Evolutionary conservation across 441 rosid genomes (phyloP), one percentile per base, ranked within the genome.

Genomic region (Arabidopsis lyrata): DNA sequence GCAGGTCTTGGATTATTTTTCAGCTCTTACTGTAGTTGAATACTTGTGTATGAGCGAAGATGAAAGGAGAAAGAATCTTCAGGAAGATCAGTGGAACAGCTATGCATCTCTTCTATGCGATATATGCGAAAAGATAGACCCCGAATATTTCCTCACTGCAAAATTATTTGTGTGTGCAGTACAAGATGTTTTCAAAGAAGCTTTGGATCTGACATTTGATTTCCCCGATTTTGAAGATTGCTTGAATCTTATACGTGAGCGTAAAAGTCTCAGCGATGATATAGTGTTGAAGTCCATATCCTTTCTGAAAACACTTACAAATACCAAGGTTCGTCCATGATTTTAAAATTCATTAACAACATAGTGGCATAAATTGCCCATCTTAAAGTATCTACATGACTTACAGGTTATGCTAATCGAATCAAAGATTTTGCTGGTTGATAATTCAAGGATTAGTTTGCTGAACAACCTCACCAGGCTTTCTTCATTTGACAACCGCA

Each of bases 21-120:
- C 0, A 68, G 41, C 24, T 44, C 74, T 75, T 53, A 9, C 3
- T 61, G 50, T 24, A 8, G 32, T 45, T 20, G 49, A 53, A 10
- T 3, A 52, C 32, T 31, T 61, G 29, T 68, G 78, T 75, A 44
- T 8, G 3, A 2, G 13, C 9, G 74, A 75, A 68, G 34, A 68
- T 54, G 34, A 42, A 52, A 67, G 49, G 49, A 39, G 78, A 60
- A 60, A 29, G 6, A 60, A 14, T 53, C 11, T 48, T 44, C 57
- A 45, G 24, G 52, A 75, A 68, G 42, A 63, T 61, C 41, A 61
- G 18, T 47, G 64, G 64, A 55, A 54, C 22, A 29, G n/a, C 29
- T 75, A 68, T 68, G 78, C 78, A 61, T 42, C 74, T 35, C 67
- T 75, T 68, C 50, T 75, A 15, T 27, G 63, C 20, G 57, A 53